A percentile compares a stretch with the other conserved stretches of the same genome.
These are phyloP conservation scores for Talaromyces sp. DNA, from an alignment of 2,329 filamentous ascomycete species.

Conservation along the genomic window DNA sequence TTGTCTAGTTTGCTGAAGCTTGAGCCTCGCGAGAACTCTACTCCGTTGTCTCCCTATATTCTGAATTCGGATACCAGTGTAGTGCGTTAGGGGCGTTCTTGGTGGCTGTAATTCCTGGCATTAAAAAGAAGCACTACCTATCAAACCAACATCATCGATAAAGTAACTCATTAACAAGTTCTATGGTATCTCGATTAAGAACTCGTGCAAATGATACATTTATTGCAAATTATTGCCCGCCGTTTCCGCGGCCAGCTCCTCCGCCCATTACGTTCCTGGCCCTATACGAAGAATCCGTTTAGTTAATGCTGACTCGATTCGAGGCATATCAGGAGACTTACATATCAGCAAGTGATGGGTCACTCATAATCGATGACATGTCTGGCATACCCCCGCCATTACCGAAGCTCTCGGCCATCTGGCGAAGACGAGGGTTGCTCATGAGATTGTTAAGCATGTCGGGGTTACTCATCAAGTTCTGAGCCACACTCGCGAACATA, in stretches of 20 bases:
- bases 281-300: slow-evolving; percentile 35
- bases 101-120: background rate
- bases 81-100: background rate
- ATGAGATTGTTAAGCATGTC: slow-evolving; percentile 87
- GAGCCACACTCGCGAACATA: slow-evolving; percentile 96
- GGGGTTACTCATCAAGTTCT: slow-evolving; percentile 95
- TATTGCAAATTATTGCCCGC: slow-evolving; percentile 10
- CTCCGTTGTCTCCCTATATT: background rate
- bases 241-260: slow-evolving; percentile 38
- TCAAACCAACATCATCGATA: slow-evolving; percentile 2
- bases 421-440: slow-evolving; percentile 81
- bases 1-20: background rate
- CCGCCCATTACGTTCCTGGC: slow-evolving; percentile 65
- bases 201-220: slow-evolving; percentile 4
- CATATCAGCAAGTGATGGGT: slow-evolving; percentile 90
- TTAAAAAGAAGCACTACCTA: background rate
- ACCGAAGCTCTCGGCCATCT: slow-evolving; percentile 78
- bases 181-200: slow-evolving; percentile 1
- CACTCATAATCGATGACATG: slow-evolving; percentile 77
- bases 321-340: slow-evolving; percentile 48
- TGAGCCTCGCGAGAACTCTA: background rate
- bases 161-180: background rate
- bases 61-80: background rate
- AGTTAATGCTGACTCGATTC: slow-evolving; percentile 15
- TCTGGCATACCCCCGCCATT: slow-evolving; percentile 82